Base-by-base conservation (phyloP, 2,329 filamentous ascomycete species). In the Claviceps paspali region DNA sequence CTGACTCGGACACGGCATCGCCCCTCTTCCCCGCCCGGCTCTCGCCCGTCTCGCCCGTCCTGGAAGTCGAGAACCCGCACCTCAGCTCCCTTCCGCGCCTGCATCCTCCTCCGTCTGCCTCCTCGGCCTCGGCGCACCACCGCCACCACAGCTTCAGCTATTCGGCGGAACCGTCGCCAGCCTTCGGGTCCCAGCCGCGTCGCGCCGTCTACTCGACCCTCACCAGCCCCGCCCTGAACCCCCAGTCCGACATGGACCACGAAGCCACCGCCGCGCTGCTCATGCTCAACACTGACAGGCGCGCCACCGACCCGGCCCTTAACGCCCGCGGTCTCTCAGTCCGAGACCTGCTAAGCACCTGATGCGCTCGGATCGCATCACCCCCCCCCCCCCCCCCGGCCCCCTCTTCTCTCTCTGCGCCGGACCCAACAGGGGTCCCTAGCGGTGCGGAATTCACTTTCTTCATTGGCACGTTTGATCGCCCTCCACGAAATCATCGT, bases 181-280 rank as follows among this genome's bases (percentile, higher is more conserved):
- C 67, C 0, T 74, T 78, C 45, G 73, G 68, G 0, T 70, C 73
- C 4, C 61, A 61, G 42, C 61, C 60, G 42, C 56, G 61, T 30
- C 38, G 48, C 3, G 46, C 38, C 5, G 41, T 50, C 2, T 66
- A 65, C 2, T 79, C 68, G 34, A 61, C 69, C 1, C 52, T 76
- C 41, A 75, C 76, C 5, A 77, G 73, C 43, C 74, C 73, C 1
- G 66, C 66, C 6, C 53, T 78, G 31, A 51, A 59, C 15, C 71
- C 74, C 0, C 68, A 73, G 49, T 61, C 62, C 26, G 72, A 77
- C 35, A 50, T 73, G 4, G 76, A 82, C 43, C 79, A 86, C 42
- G 84, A 91, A 54, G 87, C 85, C 1, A 91, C 85, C 6, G 79
- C 84, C 10, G 87, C 86, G 3, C 56, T 94, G 47, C 59, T 94